phyloP scores from a whole-genome alignment of 306 rosid genomes.

The Boehmeria nivea region DNA sequence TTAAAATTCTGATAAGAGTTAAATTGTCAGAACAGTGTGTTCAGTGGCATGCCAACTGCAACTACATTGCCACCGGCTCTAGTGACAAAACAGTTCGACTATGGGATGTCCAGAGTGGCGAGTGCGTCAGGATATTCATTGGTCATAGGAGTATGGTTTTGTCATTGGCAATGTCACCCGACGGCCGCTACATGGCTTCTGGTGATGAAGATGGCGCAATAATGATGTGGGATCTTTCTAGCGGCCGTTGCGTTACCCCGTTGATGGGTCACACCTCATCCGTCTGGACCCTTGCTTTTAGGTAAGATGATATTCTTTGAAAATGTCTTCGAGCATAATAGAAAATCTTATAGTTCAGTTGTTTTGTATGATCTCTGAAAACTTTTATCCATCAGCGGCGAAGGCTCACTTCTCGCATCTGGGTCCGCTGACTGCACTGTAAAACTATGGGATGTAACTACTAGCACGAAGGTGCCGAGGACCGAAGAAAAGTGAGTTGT shows the following conservation, averaged over 20 bases:
- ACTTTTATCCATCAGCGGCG: constrained; percentile 46
- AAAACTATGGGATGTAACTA: constrained; percentile 85
- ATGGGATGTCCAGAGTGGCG: constrained; percentile 97
- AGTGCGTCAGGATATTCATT: constrained; percentile 88
- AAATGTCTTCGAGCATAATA: not conserved
- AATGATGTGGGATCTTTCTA: constrained; percentile 98
- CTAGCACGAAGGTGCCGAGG: constrained; percentile 67
- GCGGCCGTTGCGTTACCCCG: constrained; percentile 78
- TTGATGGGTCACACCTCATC: constrained; percentile 87
- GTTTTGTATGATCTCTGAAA: not conserved
- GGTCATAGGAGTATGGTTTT: constrained; percentile 96
- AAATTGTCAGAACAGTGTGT: constrained; percentile 45
- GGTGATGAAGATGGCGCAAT: constrained; percentile 94
- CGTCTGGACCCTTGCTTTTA: constrained; percentile 88
- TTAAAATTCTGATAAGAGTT: not conserved
- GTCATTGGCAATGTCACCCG: constrained; percentile 90
- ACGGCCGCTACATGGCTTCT: constrained; percentile 92
- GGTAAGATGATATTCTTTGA: constrained; percentile 33
- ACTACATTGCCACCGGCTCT: constrained; percentile 94
- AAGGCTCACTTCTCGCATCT: constrained; percentile 91
- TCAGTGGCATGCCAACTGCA: constrained; percentile 99
- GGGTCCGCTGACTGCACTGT: constrained; percentile 96
- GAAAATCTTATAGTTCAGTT: too few species aligned
- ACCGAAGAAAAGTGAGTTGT: constrained; percentile 69
- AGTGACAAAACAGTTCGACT: constrained; percentile 93